These are phyloP conservation scores for Cerrena zonata DNA, from an alignment of 1,284 basidiomycete genomes.

Conservation along the genomic window DNA sequence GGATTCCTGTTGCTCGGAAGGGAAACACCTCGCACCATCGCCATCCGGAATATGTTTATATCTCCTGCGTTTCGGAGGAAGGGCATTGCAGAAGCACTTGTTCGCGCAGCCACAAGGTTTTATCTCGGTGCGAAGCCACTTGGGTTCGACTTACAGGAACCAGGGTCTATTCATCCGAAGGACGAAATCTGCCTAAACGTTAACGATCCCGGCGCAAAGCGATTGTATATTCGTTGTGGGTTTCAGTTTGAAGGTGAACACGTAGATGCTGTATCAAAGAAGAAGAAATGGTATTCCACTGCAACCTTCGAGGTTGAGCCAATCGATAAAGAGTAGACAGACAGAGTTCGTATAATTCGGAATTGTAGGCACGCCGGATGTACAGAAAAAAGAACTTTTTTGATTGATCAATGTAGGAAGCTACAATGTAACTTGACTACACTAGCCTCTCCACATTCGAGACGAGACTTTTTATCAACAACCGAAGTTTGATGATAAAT, in stretches of 20 bases:
- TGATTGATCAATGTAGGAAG: too few species aligned
- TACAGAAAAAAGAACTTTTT: too few species aligned
- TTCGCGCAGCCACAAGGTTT: slow-evolving; percentile 15
- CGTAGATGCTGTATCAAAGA: too few species aligned
- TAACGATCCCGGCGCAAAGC: slow-evolving; percentile 6
- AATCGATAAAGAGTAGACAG: too few species aligned
- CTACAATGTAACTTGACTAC: too few species aligned
- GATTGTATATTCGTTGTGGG: slow-evolving; percentile 13
- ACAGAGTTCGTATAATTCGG: too few species aligned
- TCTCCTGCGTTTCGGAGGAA: slow-evolving; percentile 15
- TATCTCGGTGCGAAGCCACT: slow-evolving; percentile 16
- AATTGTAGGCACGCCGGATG: too few species aligned
- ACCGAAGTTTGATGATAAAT: too few species aligned
- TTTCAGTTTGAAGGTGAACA: slow-evolving; percentile 11
- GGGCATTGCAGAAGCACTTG: slow-evolving; percentile 21
- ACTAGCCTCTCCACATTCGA: too few species aligned
- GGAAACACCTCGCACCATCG: slow-evolving; percentile 16
- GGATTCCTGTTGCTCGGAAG: slow-evolving; percentile 16
- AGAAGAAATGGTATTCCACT: too few species aligned
- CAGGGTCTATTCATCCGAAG: slow-evolving; percentile 1
- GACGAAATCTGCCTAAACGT: slow-evolving; percentile 14
- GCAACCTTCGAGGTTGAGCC: too few species aligned
- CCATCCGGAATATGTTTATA: slow-evolving; percentile 22
- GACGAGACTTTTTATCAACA: too few species aligned
- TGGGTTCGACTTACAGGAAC: slow-evolving; percentile 9